Base-by-base conservation (phyloP, 1,139 yeast genomes). In the Taphrina wiesneri region DNA sequence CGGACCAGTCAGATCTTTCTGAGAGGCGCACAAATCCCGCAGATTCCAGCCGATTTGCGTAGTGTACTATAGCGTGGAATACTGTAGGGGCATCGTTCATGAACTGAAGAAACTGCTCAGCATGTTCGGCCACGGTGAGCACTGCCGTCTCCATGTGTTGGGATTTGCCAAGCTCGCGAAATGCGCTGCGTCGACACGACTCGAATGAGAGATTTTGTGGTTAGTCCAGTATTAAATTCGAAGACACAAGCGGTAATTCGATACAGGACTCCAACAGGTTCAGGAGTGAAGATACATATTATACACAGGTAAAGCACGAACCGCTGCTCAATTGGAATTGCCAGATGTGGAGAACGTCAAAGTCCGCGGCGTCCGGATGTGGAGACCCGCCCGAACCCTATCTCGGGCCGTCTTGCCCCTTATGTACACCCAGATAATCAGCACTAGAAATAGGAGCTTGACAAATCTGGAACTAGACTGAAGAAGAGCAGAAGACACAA, bases 51-150 rank as follows among this genome's bases (percentile, higher is more conserved):
- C 81, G 77, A 19, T 77, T 72, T 72, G 86, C 86, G 56, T 86
- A 85, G 30, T 83, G 81, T 60, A 83, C 82, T 2, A 92, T 96
- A 0, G 93, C 97, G 76, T 93, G 99, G 76, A 91, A 93, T 0
- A 98, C 98, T 0, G 98, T 88, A 3, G 65, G 65, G 5, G 65
- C 47, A 15, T 34, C 60, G 19, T 53, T 54, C 60, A 62, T 54
- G 34, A 62, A 62, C 30, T 23, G 17, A 21, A 62, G 47, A 32
- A 62, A 62, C 11, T 17, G 23, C 11, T 62, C 54, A 11, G 65
- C 60, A 19, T 62, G 49, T 2, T 28, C 51, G 21, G 26, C 45
- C 11, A 39, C 25, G 23, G 36, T 5, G n/a, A n/a, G 21, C 3
- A 11, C 11, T 9, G 28, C n/a, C 3, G 25, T 45, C 28, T 21